phyloP scores from a whole-genome alignment of 305 asterid species.

The Fraxinus ornus region DNA sequence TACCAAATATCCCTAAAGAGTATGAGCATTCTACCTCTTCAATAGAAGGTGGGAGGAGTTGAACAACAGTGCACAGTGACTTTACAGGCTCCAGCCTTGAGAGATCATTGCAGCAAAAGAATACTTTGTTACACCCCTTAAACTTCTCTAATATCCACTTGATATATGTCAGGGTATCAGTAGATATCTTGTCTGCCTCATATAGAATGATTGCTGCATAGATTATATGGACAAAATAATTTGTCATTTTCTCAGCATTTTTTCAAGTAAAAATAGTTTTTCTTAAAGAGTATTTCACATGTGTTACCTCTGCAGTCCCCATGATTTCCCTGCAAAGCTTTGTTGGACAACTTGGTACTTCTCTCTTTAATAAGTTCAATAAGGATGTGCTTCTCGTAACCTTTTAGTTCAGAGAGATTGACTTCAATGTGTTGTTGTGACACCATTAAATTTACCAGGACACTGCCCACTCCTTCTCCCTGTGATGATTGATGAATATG shows the following conservation, averaged over 20 bases:
- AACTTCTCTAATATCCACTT: conserved; percentile 78
- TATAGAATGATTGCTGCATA: conserved; percentile 68
- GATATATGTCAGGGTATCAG: conserved; percentile 63
- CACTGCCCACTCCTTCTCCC: conserved; percentile 83
- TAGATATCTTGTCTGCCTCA: conserved; percentile 73
- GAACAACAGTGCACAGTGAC: conserved; percentile 59
- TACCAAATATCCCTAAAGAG: background rate
- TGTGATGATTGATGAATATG: conserved; percentile 36
- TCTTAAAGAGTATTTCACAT: background rate
- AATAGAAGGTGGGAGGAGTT: conserved; percentile 70
- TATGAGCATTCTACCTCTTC: conserved; percentile 52
- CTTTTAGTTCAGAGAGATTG: conserved; percentile 73
- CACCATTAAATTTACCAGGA: conserved; percentile 55
- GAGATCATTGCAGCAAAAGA: conserved; percentile 84
- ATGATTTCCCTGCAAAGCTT: conserved; percentile 22
- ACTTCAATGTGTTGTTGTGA: conserved; percentile 72
- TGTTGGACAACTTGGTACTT: conserved; percentile 24
- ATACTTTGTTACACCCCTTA: conserved; percentile 60
- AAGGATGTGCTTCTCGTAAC: conserved; percentile 76
- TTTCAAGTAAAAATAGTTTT: conserved; percentile 18
- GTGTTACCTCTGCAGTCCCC: conserved; percentile 60
- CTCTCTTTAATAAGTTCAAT: conserved; percentile 72
- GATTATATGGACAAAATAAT: conserved; percentile 19
- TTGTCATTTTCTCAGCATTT: conserved; percentile 18
- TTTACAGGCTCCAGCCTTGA: conserved; percentile 58